These are phyloP conservation scores for Kalmanozyma brasiliensis DNA, from an alignment of 1,284 basidiomycete genomes.

Conservation along the genomic window DNA sequence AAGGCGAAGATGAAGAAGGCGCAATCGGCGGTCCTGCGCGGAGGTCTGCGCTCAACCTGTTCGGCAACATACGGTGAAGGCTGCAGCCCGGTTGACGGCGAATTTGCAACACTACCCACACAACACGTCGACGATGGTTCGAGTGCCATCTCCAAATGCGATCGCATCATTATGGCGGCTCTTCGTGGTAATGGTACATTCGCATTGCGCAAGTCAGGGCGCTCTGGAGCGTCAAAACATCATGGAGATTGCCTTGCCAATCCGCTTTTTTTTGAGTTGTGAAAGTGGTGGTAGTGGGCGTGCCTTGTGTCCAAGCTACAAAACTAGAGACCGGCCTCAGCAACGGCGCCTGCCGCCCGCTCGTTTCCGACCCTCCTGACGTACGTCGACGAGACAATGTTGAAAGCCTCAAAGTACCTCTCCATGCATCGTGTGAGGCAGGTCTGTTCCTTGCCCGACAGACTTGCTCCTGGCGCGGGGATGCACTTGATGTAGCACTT, in stretches of 20 bases:
- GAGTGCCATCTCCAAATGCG: too few relatives aligned
- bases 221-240: slow-evolving; percentile 7
- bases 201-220: too few relatives aligned
- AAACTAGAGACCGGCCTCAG: slow-evolving; percentile 44
- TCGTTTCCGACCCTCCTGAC: slow-evolving; percentile 55
- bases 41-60: slow-evolving; percentile 29
- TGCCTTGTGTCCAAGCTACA: too few relatives aligned
- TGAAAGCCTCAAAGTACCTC: slow-evolving; percentile 67
- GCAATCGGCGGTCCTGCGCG: slow-evolving; percentile 1
- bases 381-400: slow-evolving; percentile 61
- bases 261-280: not conserved
- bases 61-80: slow-evolving; percentile 35
- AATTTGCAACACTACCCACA: not conserved
- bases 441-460: slow-evolving; percentile 63
- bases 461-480: slow-evolving; percentile 50
- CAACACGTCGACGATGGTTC: too few relatives aligned
- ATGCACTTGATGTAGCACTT: slow-evolving; percentile 67
- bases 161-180: too few relatives aligned
- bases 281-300: not conserved
- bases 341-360: slow-evolving; percentile 48
- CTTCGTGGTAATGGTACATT: too few relatives aligned
- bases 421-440: slow-evolving; percentile 64
- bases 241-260: not conserved
- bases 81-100: too few relatives aligned
- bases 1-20: slow-evolving; percentile 9